Evolutionary conservation across 129 eudicot species (phyloP), one percentile per base, ranked within the genome.

Genomic region (Cynara cardunculus): DNA sequence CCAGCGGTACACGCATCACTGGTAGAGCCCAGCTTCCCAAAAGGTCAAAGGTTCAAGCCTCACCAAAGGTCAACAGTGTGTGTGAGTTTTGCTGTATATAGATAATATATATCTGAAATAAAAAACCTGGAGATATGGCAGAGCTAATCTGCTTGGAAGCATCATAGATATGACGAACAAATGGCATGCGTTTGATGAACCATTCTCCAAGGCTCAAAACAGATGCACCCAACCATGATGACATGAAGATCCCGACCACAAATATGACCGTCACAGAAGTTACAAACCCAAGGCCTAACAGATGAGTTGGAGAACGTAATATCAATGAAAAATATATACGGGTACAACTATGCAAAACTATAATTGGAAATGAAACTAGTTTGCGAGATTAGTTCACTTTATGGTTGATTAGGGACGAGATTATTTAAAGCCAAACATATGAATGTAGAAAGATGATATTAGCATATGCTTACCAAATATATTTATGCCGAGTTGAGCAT

Each of bases 181-280:
- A 88, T 35, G 96, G 96, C 96, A 91, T 91, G 22, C 93, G 85
- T 73, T 91, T 91, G 39, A 91, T 91, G 64, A 89, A 87, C 96
- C 96, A 91, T 75, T 91, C 96, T 26, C 93, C 93, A 74, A 91
- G 90, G 78, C 93, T 82, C 80, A 91, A 69, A 44, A 91, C 90
- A n/a, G 96, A 91, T 62, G 96, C 82, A n/a, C 96, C 96, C 93
- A 91, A 83, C 96, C 96, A 91, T 65, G 96, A 91, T 66, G 96
- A 91, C 93, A 91, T 91, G 86, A 91, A 91, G 41, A 91, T 90
- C 32, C 93, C 93, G 74, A 91, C 96, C 90, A 91, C 86, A 86
- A 91, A 91, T 79, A 91, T 91, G 78, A 91, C 89, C 34, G 93
- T 87, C 80, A 91, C 90, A 4, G 96, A 91, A 32, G 96, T 89